phyloP scores from a whole-genome alignment of 805 yeast genomes.

The Ogataea henricii region DNA sequence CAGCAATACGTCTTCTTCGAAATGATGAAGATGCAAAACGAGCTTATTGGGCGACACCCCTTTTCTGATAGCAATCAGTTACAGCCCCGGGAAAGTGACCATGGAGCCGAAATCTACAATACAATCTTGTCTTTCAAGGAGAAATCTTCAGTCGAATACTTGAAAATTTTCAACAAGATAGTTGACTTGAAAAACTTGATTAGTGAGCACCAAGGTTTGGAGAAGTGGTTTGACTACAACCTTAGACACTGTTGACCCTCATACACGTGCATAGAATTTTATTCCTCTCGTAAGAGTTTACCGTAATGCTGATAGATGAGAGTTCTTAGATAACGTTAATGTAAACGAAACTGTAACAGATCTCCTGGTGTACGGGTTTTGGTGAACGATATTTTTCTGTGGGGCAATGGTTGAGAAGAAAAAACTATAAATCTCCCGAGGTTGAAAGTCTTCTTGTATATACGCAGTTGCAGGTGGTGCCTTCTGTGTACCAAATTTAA shows the following conservation, averaged over 20 bases:
- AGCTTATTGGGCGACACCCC: neutral
- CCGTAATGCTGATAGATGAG: no score
- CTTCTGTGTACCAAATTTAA: no score
- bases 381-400: neutral
- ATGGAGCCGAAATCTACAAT: neutral
- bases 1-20: conserved; percentile 19
- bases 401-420: neutral
- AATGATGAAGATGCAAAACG: conserved; percentile 7
- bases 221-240: conserved; percentile 28
- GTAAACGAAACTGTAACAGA: no score
- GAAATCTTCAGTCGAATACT: conserved; percentile 20
- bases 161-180: conserved; percentile 23
- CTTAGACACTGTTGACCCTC: conserved; percentile 10
- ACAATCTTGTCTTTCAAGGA: conserved; percentile 5
- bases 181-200: conserved; percentile 18
- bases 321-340: no score
- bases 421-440: no score
- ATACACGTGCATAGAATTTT: no score
- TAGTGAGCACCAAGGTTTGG: conserved; percentile 25
- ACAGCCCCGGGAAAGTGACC: no score
- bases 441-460: no score
- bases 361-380: conserved; percentile 1
- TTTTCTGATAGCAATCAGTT: neutral
- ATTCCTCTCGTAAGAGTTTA: no score
- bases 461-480: no score